Evolutionary conservation across 192 early-diverging fungal genomes (phyloP), one percentile per base, ranked within the genome.

Genomic region (Backusella sp.): DNA sequence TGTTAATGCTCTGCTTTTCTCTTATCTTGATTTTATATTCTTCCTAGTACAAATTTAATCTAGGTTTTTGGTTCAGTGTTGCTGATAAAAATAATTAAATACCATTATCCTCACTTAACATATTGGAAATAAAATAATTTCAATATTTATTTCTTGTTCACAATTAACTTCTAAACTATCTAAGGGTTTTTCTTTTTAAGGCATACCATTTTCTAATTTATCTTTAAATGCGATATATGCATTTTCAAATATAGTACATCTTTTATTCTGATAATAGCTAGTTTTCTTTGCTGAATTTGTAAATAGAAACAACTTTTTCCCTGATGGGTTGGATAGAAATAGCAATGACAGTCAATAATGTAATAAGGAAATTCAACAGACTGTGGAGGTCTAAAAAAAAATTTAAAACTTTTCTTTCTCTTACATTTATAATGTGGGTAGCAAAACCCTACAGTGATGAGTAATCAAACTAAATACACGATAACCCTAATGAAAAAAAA

Each of bases 141-240:
- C 21, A 28, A 9, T 62, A 1, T 28, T 11, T 62, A 12, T 62
- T 14, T 59, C 12, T 59, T 28, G 9, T 28, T 62, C 11, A 12
- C 56, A 23, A 62, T 12, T 32, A 14, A 62, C 23, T 62, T 28
- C 56, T 62, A 62, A 62, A 62, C 56, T 62, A 28, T 62, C 56
- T 23, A 62, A 23, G 56, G 23, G 11, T 26, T 28, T 28, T 62
- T 23, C 23, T 62, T 62, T 62, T 62, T 28, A 62, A 62, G 26
- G 26, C 12, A 62, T 28, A 62, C 56, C 46, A n/a, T 49, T 49
- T 49, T 49, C 46, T 62, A 28, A 28, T 62, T 62, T 62, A 23
- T 62, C 56, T 62, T 62, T 62, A 59, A 26, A 59, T 59, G 53
- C 21, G 11, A 59, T 59, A 62, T 62, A 62, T 28, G 56, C 56